Base-by-base conservation (phyloP, 352 stramenopile species). In the Vaucheria bursata region DNA sequence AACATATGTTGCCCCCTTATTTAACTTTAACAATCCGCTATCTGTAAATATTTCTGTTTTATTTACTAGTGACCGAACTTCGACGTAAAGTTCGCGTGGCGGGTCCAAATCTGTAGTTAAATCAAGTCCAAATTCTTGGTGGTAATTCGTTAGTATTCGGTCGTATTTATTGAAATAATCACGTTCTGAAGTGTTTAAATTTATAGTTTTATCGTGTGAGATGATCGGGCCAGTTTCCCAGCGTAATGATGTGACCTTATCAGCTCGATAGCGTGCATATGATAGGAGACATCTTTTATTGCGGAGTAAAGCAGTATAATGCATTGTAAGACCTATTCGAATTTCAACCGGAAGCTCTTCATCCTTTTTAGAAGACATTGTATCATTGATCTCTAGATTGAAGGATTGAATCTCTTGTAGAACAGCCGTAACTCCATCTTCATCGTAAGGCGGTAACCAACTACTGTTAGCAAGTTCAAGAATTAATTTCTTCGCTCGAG, bases 121-220 rank as follows among this genome's bases (percentile, higher is more conserved):
- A 69, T 84, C 79, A 32, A 84, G 71, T 7, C 74, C 75, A 38
- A 83, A 78, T 32, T 77, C 78, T 75, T 83, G 73, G 32, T 75
- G 73, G 85, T 94, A 96, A 64, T 93, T 86, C 37, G 89, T 94
- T 25, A 96, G 86, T 32, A 94, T 82, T 82, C 93, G 88, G 84
- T 96, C 91, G 84, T 96, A 96, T 53, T 86, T 84, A 81, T 94
- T 89, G 82, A 95, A 94, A 78, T 95, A 93, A 77, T 95, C 89
- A 70, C 92, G 85, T 77, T 96, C 91, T 33, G 85, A 85, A 59
- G 89, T 86, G 72, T 88, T 91, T 52, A 96, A 83, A 52, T 89
- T 95, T 65, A 86, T 83, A 0, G 87, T 89, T 29, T 95, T 84
- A 68, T 85, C 66, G 6, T 87, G 81, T 0, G 91, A 90, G 50